Conservation (phyloP, 2,329 filamentous ascomycete genomes). For the Pyricularia sp. region DNA sequence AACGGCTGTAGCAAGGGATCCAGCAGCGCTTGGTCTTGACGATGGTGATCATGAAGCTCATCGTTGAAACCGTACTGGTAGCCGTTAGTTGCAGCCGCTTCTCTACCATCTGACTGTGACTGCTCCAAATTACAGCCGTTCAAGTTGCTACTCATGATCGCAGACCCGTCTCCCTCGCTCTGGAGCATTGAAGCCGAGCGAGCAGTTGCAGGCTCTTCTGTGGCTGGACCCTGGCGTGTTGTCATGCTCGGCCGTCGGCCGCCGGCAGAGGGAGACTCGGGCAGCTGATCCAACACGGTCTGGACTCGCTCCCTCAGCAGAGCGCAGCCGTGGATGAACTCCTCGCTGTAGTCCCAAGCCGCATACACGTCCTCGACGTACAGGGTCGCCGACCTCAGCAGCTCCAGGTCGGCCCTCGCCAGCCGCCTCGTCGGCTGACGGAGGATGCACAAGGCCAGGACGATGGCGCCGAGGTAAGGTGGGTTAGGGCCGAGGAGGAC, state of each 20-base stretch:
- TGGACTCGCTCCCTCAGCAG: neutral
- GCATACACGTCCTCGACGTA: slow-evolving; percentile 9
- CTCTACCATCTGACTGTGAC: neutral
- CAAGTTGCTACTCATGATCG: neutral
- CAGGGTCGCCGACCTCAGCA: slow-evolving; percentile 8
- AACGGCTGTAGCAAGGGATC: neutral
- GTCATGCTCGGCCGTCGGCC: neutral
- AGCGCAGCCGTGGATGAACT: neutral
- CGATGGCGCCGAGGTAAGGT: slow-evolving; percentile 9
- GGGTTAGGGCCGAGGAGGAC: slow-evolving; percentile 7
- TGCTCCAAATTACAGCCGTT: neutral
- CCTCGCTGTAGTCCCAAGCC: neutral
- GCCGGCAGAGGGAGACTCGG: neutral
- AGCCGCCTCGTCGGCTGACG: slow-evolving; percentile 9
- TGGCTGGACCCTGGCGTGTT: neutral
- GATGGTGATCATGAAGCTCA: neutral
- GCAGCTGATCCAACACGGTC: neutral
- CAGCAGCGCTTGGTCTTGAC: neutral
- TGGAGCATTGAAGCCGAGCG: neutral
- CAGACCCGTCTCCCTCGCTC: neutral
- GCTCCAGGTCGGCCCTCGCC: slow-evolving; percentile 11
- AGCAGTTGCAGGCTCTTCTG: neutral
- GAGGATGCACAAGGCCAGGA: slow-evolving; percentile 10
- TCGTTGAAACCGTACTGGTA: neutral
- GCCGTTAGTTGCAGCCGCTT: neutral